Evolutionary conservation across 2,329 filamentous ascomycete genomes (phyloP), one percentile per base, ranked within the genome.

Genomic region (Neurospora sp.): DNA sequence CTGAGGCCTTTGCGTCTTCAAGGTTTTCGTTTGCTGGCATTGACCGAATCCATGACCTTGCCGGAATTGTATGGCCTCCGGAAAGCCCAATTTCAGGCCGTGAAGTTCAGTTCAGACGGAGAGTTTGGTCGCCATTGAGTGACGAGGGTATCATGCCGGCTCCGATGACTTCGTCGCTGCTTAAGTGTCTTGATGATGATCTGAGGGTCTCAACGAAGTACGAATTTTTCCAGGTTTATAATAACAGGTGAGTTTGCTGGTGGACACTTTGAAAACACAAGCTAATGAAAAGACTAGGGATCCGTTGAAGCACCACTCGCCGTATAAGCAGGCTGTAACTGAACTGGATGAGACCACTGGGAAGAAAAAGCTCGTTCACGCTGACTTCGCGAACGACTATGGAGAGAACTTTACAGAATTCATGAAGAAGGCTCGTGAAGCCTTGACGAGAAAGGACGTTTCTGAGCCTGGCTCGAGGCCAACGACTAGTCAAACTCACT

Each of bases 341-440:
- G 23, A 62, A 10, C 23, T 62, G 28, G 52, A 62, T 36, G 6
- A 33, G 82, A 84, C 17, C 80, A 82, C 1, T 83, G 80, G 79
- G 84, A 85, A n/a, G 28, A 15, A 62, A n/a, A 62, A 17, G 52
- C 52, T 62, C 23, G 52, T 62, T n/a, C 52, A 33, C 2, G 52
- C 52, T 33, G 87, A 87, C 0, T 89, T 89, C 73, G 87, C 84
- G 40, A 89, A 89, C 71, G 86, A 86, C 4, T 88, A 88, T 70
- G 85, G 88, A 76, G 85, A 84, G 23, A 84, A 84, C 66, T 71
- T 84, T 19, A 79, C 81, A 67, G 81, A 82, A 19, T 82, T 85
- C 70, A 71, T 85, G 65, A 81, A 83, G 77, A 80, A 79, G 69
- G 79, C 79, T 10, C 81, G 81, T 28, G 77, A 81, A 43, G 78